Evolutionary conservation across 371 early-diverging fungal species (phyloP), one percentile per base, ranked within the genome.

Genomic region (Mucor sp.): DNA sequence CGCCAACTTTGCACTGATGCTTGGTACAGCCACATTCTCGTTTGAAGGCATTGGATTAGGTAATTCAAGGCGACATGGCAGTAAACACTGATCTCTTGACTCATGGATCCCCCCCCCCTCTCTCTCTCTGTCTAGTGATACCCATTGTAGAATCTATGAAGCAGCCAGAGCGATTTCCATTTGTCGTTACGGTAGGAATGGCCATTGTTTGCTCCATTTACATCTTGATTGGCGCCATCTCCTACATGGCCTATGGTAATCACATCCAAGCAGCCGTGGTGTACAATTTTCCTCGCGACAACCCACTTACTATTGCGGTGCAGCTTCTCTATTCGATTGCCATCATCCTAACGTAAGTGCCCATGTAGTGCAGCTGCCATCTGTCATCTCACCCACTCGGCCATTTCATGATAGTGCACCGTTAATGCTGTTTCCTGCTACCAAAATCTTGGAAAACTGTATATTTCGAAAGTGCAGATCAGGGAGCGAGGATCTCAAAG

Each of bases 21-120:
- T 92, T 64, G 92, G 93, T 21, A 92, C 92, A 5, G 89, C 92
- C 11, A 85, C 91, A 58, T 93, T 89, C 72, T 89, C 91, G 3
- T 93, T 91, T 71, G 93, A 93, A 75, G 93, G 93, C 37, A 89
- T 91, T 66, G 90, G 92, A 41, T 66, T 93, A 25, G 83, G 79
- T 79, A 78, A n/a, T 1, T 47, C 1, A 19, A 19, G 14, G n/a
- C n/a, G 14, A 14, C 44, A 43, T 43, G 19, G n/a, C n/a, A n/a
- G n/a, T n/a, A n/a, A n/a, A n/a, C n/a, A n/a, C n/a, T n/a, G n/a
- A n/a, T 21, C 47, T 19, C 9, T 62, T 77, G 67, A 12, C 7
- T 47, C 62, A 35, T n/a, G n/a, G n/a, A n/a, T n/a, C n/a, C n/a
- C n/a, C n/a, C n/a, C 30, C 30, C 30, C 2, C 6, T 30, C 30